Base-by-base conservation (phyloP, 768 basidiomycete species). In the Goffeauzyma gilvescens region DNA sequence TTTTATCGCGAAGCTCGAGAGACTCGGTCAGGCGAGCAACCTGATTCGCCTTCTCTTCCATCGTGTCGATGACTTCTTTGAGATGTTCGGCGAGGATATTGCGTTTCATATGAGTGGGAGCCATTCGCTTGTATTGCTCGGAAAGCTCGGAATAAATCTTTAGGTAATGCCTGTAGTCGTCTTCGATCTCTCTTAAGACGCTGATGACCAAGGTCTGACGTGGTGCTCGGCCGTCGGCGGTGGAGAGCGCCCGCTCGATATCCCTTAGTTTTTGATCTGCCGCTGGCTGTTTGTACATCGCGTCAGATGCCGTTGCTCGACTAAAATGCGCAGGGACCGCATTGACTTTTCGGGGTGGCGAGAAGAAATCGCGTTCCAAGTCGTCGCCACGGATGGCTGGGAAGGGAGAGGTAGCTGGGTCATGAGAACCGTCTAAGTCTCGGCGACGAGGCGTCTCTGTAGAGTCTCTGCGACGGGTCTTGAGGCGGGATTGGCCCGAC, bases 141-240 rank as follows among this genome's bases (percentile, higher is more conserved):
- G 89, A 79, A 18, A 96, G 70, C 55, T 86, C 82, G 41, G 77
- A 66, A 53, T 95, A 98, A 36, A 93, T 76, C 93, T 79, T 76
- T 65, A 85, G 93, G 62, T 89, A 90, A 65, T 86, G 84, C 26
- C 74, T 75, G 56, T 95, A 96, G 58, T 98, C 90, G 48, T 86
- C 86, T 59, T 96, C 90, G 6, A 98, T 68, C 63, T 90, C 85
- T 46, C 79, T 62, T 23, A 95, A 66, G 9, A 93, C 84, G 3
- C 81, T 69, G 22, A 76, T 71, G 3, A 93, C 71, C 10, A 90
- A 75, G 1, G 86, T 87, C 63, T 95, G 89, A 18, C 85, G 81
- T 2, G 85, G 87, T 6, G 82, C 52, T 13, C 59, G 53, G 5
- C 72, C 72, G 12, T 58, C 59, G 18, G 66, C 71, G 41, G 69